Conservation (phyloP, 1,139 yeast species). For the Yamadazyma membranifaciens region DNA sequence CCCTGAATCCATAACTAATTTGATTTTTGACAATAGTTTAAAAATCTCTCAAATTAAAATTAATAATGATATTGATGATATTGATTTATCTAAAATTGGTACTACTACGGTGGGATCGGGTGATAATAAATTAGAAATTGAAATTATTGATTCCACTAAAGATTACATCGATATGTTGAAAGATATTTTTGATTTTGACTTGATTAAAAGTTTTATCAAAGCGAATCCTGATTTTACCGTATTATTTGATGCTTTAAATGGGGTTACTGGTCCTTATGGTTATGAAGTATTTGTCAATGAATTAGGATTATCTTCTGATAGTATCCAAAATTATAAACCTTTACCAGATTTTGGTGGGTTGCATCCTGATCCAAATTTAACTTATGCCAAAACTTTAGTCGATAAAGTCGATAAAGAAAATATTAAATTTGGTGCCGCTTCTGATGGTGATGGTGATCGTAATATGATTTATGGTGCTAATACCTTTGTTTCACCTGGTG, state of each 20-base stretch:
- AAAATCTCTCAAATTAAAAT: constrained; percentile 56
- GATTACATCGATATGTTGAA: constrained; percentile 80
- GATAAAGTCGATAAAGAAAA: constrained; percentile 75
- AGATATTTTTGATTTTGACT: constrained; percentile 81
- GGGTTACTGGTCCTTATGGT: constrained; percentile 98
- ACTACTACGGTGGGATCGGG: constrained; percentile 37
- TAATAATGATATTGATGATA: constrained; percentile 48
- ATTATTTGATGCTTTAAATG: constrained; percentile 87
- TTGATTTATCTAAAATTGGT: constrained; percentile 67
- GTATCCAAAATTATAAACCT: constrained; percentile 79
- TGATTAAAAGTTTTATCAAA: constrained; percentile 68
- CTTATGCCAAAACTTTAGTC: constrained; percentile 88
- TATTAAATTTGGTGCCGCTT: constrained; percentile 95
- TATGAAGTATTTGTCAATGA: constrained; percentile 78
- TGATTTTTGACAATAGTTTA: constrained; percentile 72
- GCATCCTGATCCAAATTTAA: constrained; percentile 97
- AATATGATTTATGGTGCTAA: constrained; percentile 98
- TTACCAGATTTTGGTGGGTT: constrained; percentile 93
- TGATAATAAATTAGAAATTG: constrained; percentile 52
- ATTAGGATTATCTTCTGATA: constrained; percentile 67
- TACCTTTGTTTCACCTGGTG: constrained; percentile 97
- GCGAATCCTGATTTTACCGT: constrained; percentile 57
- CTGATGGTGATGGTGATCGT: constrained; percentile 98
- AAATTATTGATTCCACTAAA: constrained; percentile 76
- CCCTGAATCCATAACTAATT: constrained; percentile 92